A percentile compares a stretch with the other conserved stretches of the same genome.
Evolutionary conservation across 2,329 filamentous ascomycete genomes (phyloP).

Genomic region (Sporothrix dimorphospora): DNA sequence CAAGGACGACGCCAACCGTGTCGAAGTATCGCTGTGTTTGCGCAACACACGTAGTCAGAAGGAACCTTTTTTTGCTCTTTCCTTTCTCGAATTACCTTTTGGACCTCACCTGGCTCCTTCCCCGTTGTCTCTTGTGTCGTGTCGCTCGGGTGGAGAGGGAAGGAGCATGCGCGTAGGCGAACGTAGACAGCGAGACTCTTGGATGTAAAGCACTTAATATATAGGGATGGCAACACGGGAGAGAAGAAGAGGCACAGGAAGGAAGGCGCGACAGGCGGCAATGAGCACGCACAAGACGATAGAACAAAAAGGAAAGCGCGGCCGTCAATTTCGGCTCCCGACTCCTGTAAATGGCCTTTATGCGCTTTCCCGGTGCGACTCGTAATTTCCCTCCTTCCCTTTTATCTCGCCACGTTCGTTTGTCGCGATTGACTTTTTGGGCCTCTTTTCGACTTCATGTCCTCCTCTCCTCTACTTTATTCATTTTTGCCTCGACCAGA

Average conservation of each 20-base stretch:
- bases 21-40: no score
- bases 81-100: not conserved
- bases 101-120: not conserved
- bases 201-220: not conserved
- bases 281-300: not conserved
- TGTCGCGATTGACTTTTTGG: not conserved
- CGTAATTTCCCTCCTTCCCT: not conserved
- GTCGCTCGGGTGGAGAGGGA: not conserved
- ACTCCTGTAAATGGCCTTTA: conserved; percentile 14
- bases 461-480: not conserved
- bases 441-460: not conserved
- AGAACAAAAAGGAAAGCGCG: conserved; percentile 1
- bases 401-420: not conserved
- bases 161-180: not conserved
- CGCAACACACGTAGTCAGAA: not conserved
- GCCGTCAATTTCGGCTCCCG: conserved; percentile 11
- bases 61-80: not conserved
- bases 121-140: not conserved
- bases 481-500: not conserved
- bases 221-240: conserved; percentile 4
- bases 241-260: not conserved
- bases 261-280: conserved; percentile 8
- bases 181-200: not conserved
- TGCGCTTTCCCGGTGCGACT: conserved; percentile 18
- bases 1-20: not conserved